These are phyloP conservation scores for Eremochloa ophiuroides DNA, from an alignment of 176 grass and related monocot species.

Conservation along the genomic window DNA sequence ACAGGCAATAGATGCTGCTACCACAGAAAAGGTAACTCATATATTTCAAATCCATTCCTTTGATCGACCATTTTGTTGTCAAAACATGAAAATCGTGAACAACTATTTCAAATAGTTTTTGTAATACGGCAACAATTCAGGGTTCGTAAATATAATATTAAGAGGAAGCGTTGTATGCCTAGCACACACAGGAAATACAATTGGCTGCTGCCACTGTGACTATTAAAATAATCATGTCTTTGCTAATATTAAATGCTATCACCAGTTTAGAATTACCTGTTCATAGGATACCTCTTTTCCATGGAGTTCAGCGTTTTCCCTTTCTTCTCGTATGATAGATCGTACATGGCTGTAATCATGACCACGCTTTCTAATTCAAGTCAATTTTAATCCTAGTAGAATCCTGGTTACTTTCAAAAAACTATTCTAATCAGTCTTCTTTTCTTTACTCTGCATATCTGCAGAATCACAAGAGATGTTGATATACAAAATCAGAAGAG, in stretches of 20 bases:
- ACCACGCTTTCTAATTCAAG: too few species aligned
- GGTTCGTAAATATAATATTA: neutral
- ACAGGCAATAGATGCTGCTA: constrained; percentile 56
- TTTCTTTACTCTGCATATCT: too few species aligned
- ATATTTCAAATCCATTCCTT: neutral
- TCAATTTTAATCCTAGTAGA: too few species aligned
- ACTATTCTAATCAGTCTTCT: too few species aligned
- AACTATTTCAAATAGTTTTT: neutral
- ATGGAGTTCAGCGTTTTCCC: too few species aligned
- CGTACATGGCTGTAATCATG: too few species aligned
- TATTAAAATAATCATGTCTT: neutral
- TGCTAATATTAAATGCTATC: neutral
- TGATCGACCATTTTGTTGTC: too few species aligned
- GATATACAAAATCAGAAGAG: too few species aligned
- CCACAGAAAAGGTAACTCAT: constrained; percentile 49
- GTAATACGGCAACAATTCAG: neutral
- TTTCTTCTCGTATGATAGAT: too few species aligned
- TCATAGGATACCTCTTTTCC: too few species aligned
- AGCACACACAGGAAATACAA: neutral
- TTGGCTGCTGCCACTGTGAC: neutral
- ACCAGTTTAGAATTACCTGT: neutral
- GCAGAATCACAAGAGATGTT: too few species aligned
- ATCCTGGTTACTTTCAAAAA: too few species aligned
- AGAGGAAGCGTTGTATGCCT: neutral
- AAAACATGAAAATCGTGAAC: neutral